Evolutionary conservation across 2,329 filamentous ascomycete species (phyloP), one percentile per base, ranked within the genome.

Genomic region (Fusarium sp.): DNA sequence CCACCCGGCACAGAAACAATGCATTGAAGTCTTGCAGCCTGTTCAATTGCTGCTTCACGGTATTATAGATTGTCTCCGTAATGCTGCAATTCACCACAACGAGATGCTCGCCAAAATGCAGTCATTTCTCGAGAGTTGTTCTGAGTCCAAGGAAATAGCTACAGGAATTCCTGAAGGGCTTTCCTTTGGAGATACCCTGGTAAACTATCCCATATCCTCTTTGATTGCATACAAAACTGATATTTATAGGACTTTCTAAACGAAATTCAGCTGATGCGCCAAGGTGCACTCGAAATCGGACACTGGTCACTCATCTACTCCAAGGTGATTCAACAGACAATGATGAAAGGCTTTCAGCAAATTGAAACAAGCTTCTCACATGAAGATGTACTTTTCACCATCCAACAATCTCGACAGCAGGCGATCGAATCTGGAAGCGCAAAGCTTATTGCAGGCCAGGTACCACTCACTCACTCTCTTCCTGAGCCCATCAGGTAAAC

Each of bases 261-360:
- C 4, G 35, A 29, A n/a, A 54, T 42, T 2, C 50, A 54, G 10
- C 25, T 41, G 7, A 54, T 54, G 50, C 50, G 50, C 4, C 50
- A 54, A 54, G 50, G 50, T 13, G 50, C 50, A 2, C 50, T 54
- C 14, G 36, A 31, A 8, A 54, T 54, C 5, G 50, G 50, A 10
- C 50, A 54, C 8, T 54, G 50, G 50, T 54, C 50, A 2, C 50
- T 54, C 6, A 54, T 54, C 36, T 54, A 54, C 36, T 54, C 50
- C 3, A 54, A 54, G 50, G 50, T 54, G 20, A 54, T 54, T 10
- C 50, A 54, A 11, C 50, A 54, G 5, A 54, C 50, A 4, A 54
- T 54, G 50, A 54, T 54, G 50, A 54, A 54, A 39, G 50, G 36
- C 25, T 54, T 54, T 13, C 50, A 54, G 14, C 50, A 54, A 9